phyloP scores from a whole-genome alignment of 768 basidiomycete genomes.

The Sarcomyxa edulis region DNA sequence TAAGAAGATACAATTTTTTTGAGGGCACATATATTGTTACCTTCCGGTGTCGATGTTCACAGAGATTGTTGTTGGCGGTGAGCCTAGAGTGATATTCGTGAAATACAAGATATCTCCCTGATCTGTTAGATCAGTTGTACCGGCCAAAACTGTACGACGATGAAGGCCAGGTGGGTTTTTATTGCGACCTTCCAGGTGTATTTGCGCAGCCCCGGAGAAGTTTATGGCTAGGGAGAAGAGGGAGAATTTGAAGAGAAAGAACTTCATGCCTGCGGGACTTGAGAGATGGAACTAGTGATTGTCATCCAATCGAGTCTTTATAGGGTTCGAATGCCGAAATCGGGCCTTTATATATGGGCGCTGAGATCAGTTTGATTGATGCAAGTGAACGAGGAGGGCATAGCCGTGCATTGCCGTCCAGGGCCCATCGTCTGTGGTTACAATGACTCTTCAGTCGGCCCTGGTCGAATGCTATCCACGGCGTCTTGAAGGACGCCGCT shows the following conservation, averaged over 20 bases:
- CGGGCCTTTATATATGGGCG: no score
- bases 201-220: neutral
- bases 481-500: no score
- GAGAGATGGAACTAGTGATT: constrained; percentile 46
- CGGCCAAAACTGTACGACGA: constrained; percentile 3
- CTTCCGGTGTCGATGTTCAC: constrained; percentile 16
- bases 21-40: neutral
- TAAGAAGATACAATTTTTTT: neutral
- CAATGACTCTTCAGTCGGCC: no score
- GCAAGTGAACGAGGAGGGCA: no score
- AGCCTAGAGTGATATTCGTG: constrained; percentile 12
- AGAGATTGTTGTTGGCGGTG: constrained; percentile 6
- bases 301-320: constrained; percentile 39
- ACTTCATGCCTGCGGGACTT: neutral
- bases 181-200: neutral
- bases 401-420: no score
- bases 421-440: no score
- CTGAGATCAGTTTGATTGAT: no score
- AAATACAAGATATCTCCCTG: constrained; percentile 8
- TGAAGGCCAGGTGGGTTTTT: neutral
- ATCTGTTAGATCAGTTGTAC: constrained; percentile 1
- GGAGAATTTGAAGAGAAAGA: constrained; percentile 1
- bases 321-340: no score
- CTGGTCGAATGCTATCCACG: no score
- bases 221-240: constrained; percentile 4